A percentile compares a stretch with the other conserved stretches of the same genome.
Evolutionary conservation across 306 rosid genomes (phyloP).

Genomic region (Vigna hirtella): DNA sequence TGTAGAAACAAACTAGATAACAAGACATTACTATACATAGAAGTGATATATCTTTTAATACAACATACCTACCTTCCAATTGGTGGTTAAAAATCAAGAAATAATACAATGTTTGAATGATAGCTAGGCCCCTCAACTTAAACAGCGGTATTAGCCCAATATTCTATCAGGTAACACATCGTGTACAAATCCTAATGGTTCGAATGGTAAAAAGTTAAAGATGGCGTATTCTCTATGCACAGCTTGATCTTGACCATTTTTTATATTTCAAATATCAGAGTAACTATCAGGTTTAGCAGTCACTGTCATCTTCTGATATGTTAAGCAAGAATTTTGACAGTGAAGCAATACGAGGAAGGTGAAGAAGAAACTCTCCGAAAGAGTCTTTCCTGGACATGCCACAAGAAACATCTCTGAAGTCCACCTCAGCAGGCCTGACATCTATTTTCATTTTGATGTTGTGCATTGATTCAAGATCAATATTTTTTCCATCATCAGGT

Average conservation of each 20-base stretch:
- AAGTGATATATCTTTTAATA: too few species aligned
- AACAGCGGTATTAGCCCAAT: too few species aligned
- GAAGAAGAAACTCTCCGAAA: conserved; percentile 73
- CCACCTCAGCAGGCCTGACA: too few species aligned
- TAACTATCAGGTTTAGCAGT: conserved; percentile 39
- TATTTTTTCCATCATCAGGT: conserved; percentile 44
- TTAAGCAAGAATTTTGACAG: conserved; percentile 76
- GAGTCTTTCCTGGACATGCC: conserved; percentile 86
- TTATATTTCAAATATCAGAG: conserved; percentile 15
- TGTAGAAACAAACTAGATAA: too few species aligned
- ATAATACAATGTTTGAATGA: too few species aligned
- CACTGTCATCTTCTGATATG: conserved; percentile 65
- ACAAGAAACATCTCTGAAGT: conserved; percentile 46
- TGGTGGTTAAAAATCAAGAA: too few species aligned
- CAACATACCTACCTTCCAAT: too few species aligned
- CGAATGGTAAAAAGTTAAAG: background rate
- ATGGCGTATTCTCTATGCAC: conserved; percentile 5
- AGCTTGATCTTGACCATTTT: background rate
- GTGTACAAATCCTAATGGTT: too few species aligned
- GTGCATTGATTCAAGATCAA: conserved; percentile 32
- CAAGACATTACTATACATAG: too few species aligned
- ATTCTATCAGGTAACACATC: too few species aligned
- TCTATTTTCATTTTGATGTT: too few species aligned
- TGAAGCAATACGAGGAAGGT: conserved; percentile 79
- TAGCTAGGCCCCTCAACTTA: too few species aligned